These are phyloP conservation scores for Rhodotorula toruloides DNA, from an alignment of 768 basidiomycete species.

Conservation along the genomic window DNA sequence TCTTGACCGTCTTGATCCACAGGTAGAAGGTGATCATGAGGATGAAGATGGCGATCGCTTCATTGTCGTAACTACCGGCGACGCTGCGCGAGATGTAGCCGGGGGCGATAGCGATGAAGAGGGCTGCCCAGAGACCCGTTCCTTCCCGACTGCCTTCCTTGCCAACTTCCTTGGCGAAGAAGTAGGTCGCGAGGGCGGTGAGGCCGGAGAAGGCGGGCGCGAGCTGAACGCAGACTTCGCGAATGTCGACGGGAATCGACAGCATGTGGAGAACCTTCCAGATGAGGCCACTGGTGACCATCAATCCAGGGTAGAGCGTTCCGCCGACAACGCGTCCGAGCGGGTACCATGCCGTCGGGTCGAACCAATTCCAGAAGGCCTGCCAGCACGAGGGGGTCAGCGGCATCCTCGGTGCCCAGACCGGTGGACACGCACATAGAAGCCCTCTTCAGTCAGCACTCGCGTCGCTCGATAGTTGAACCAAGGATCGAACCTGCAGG, in stretches of 20 bases:
- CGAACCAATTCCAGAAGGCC: slow-evolving; percentile 99
- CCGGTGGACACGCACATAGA: slow-evolving; percentile 67
- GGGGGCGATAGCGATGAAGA: slow-evolving; percentile 95
- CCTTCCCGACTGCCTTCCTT: slow-evolving; percentile 58
- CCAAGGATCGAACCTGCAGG: slow-evolving; percentile 56
- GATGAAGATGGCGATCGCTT: slow-evolving; percentile 98
- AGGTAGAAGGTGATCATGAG: slow-evolving; percentile 98
- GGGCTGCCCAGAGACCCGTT: slow-evolving; percentile 92
- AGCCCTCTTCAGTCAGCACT: slow-evolving; percentile 84
- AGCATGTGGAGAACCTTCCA: slow-evolving; percentile 82
- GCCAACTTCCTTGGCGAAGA: slow-evolving; percentile 82
- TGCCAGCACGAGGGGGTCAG: slow-evolving; percentile 44
- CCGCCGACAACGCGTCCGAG: slow-evolving; percentile 97
- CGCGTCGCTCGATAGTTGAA: slow-evolving; percentile 97
- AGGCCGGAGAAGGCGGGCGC: slow-evolving; percentile 95
- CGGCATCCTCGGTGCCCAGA: neutral
- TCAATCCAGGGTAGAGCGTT: slow-evolving; percentile 95
- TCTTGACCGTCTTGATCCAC: slow-evolving; percentile 95
- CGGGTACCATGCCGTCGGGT: slow-evolving; percentile 99
- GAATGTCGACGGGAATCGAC: slow-evolving; percentile 92
- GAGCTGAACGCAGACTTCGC: slow-evolving; percentile 91
- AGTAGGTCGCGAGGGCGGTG: slow-evolving; percentile 61
- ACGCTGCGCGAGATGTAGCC: slow-evolving; percentile 98
- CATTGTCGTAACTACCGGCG: slow-evolving; percentile 98
- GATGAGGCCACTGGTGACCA: slow-evolving; percentile 97